These are phyloP conservation scores for Hymenoscyphus repandus DNA, from an alignment of 2,329 filamentous ascomycete species.

Conservation along the genomic window DNA sequence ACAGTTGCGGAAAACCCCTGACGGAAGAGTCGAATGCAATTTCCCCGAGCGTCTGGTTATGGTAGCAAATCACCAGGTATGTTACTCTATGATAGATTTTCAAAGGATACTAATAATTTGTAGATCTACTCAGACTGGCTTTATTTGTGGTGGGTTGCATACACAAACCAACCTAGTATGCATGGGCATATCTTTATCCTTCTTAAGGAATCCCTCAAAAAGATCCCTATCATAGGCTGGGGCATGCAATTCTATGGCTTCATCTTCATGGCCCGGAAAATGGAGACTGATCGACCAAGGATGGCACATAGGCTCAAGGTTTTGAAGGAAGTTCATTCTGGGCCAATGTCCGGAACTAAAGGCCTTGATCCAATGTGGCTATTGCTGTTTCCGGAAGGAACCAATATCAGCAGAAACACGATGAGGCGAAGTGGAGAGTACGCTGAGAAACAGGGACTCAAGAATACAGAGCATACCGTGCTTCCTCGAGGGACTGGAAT, in stretches of 20 bases:
- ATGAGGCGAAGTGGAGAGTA: slow-evolving; percentile 66
- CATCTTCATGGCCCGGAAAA: slow-evolving; percentile 88
- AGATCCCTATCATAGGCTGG: slow-evolving; percentile 72
- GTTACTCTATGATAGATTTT: neutral
- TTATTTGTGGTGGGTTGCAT: slow-evolving; percentile 92
- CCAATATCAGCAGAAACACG: slow-evolving; percentile 69
- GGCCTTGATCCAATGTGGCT: slow-evolving; percentile 83
- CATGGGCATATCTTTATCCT: slow-evolving; percentile 88
- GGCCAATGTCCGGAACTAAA: slow-evolving; percentile 45
- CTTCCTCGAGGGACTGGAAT: slow-evolving; percentile 76
- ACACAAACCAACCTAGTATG: slow-evolving; percentile 68
- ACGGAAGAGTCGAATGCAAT: slow-evolving; percentile 69
- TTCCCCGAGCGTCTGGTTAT: slow-evolving; percentile 79
- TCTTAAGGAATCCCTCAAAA: slow-evolving; percentile 79
- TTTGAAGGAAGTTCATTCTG: slow-evolving; percentile 53
- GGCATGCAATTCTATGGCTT: slow-evolving; percentile 85
- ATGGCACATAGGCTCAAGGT: slow-evolving; percentile 69
- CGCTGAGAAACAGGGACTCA: slow-evolving; percentile 69
- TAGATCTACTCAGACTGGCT: slow-evolving; percentile 86
- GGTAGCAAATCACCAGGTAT: slow-evolving; percentile 80
- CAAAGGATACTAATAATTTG: slow-evolving; percentile 17
- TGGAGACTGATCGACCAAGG: slow-evolving; percentile 72
- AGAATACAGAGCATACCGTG: slow-evolving; percentile 69
- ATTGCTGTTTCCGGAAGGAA: slow-evolving; percentile 81
- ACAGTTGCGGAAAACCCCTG: slow-evolving; percentile 63